Base-by-base conservation (phyloP, 768 basidiomycete genomes). In the Calocybe gangraenosa region DNA sequence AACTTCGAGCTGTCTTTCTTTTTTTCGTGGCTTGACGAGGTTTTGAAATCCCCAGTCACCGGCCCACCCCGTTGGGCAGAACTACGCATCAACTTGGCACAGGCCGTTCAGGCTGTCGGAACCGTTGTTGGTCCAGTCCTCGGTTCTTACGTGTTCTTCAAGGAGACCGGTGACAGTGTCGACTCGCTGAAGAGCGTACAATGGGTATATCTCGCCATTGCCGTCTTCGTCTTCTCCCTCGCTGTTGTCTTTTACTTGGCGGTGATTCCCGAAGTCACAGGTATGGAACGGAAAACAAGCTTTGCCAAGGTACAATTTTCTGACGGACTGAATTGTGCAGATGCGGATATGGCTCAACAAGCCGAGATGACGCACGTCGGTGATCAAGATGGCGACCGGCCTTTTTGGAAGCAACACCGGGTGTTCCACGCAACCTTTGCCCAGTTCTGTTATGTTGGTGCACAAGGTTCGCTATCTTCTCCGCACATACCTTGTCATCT, bases 131-230 rank as follows among this genome's bases (percentile, higher is more conserved):
- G 63, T 1, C 65, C 65, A 1, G 63, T 66, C 9, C 51, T 66
- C 8, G 65, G 63, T 8, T 64, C 62, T 2, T 65, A 65, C 34
- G 60, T 62, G 0, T 66, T 66, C 49, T 66, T 66, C 57, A 61
- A 62, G 23, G 50, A 61, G 17, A 65, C 63, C 1, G 59, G 56
- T 11, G 65, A 66, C 35, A 60, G 51, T 23, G 63, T 62, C 19
- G 23, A 54, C 23, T 56, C 65, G 0, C 56, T 66, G 8, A 58
- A 60, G 44, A 65, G 49, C 7, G 63, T 66, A 1, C 65, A 66
- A 59, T 65, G 62, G 64, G 61, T 64, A 13, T 65, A 65, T 23
- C 61, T 63, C 15, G 62, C 63, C 22, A 65, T 66, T 39, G 62
- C 61, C 1, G 51, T 59, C 21, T 66, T 66, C 41, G 63, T 66